Percentiles rank a stretch among this genome's conserved stretches.
Conservation (phyloP, 2,329 filamentous ascomycete species). For the Zymoseptoria tritici region DNA sequence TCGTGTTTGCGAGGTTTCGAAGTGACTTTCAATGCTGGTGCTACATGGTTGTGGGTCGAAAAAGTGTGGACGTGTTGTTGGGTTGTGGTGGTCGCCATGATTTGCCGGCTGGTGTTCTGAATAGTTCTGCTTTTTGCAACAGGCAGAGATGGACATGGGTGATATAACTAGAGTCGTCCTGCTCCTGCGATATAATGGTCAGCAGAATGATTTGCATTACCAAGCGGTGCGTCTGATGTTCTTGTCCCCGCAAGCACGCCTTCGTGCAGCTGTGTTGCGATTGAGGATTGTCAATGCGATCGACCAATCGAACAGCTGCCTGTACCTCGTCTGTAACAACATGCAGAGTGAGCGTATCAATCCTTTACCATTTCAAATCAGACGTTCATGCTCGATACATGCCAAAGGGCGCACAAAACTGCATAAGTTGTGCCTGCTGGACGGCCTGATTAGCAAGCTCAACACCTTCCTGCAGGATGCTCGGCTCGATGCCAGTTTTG, state of each 20-base stretch:
- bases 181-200: not conserved
- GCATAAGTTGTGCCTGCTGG: no score
- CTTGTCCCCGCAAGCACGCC: slow-evolving; percentile 9
- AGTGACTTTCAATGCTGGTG: slow-evolving; percentile 3
- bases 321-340: no score
- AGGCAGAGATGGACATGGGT: no score
- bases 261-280: slow-evolving; percentile 9
- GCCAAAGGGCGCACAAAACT: no score
- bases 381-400: no score
- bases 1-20: slow-evolving; percentile 7
- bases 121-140: no score
- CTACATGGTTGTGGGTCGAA: slow-evolving; percentile 2
- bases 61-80: slow-evolving; percentile 10
- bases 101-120: not conserved
- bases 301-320: no score
- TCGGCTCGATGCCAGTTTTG: no score
- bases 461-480: no score
- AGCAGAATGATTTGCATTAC: not conserved
- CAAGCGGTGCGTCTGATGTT: slow-evolving; percentile 10
- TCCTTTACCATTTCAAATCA: no score
- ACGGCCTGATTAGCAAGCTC: no score
- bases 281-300: slow-evolving; percentile 8
- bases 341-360: no score
- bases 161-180: not conserved
- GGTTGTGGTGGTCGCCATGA: slow-evolving; percentile 17